Evolutionary conservation across 139 green algal species (phyloP).

Genomic region (Chlamydomonas applanata): DNA sequence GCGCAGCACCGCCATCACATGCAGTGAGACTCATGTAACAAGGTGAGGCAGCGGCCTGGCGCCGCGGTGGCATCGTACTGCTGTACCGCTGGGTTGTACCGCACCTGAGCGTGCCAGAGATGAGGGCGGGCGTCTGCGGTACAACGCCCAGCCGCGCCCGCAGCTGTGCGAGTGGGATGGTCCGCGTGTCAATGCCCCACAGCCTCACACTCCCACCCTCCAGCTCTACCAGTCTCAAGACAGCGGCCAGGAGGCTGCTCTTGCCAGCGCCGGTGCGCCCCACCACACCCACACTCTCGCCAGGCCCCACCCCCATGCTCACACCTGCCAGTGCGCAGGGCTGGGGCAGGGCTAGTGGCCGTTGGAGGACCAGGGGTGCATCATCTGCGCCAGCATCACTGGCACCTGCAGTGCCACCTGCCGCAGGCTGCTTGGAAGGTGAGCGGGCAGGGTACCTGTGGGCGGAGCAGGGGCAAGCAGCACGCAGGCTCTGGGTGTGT

Average conservation of each 20-base stretch:
- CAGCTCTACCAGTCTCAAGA: slow-evolving; percentile 59
- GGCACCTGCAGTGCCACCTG: not conserved
- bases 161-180: slow-evolving; percentile 36
- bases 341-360: not conserved
- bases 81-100: too few relatives aligned
- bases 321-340: slow-evolving; percentile 42
- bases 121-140: slow-evolving; percentile 66
- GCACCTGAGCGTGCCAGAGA: slow-evolving; percentile 57
- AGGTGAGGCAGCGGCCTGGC: too few relatives aligned
- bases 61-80: too few relatives aligned
- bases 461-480: too few relatives aligned
- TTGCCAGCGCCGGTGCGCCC: slow-evolving; percentile 81
- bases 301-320: slow-evolving; percentile 37
- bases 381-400: not conserved
- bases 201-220: slow-evolving; percentile 31
- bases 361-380: not conserved
- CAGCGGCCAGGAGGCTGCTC: slow-evolving; percentile 51
- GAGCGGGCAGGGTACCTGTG: too few relatives aligned
- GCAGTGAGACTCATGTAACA: slow-evolving; percentile 57
- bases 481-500: too few relatives aligned
- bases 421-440: too few relatives aligned
- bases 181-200: slow-evolving; percentile 38
- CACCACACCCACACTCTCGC: slow-evolving; percentile 68
- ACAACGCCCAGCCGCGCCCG: slow-evolving; percentile 42
- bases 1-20: slow-evolving; percentile 35